Conservation (phyloP, 306 rosid species). For the Malus domestica region ASM211411v1 NC_041793.1:35605501-35606000, state of each 20-base stretch:
- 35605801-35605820: neutral
- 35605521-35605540: conserved; percentile 94
- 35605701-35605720: neutral
- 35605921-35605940: neutral
- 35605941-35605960: neutral
- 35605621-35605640: neutral
- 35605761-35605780: neutral
- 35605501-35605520: conserved; percentile 95
- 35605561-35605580: conserved; percentile 8
- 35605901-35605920: neutral
- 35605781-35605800: neutral
- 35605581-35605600: neutral
- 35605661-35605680: neutral
- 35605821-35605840: neutral
- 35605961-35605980: neutral
- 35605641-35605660: neutral
- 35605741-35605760: neutral
- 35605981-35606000: neutral
- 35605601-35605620: neutral
- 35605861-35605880: neutral
- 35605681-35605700: neutral
- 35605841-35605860: neutral
- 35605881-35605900: neutral
- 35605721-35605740: neutral
- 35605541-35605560: conserved; percentile 89